Evolutionary conservation across 176 grass and related monocot species (phyloP).

Genomic region (Cocos nucifera): DNA sequence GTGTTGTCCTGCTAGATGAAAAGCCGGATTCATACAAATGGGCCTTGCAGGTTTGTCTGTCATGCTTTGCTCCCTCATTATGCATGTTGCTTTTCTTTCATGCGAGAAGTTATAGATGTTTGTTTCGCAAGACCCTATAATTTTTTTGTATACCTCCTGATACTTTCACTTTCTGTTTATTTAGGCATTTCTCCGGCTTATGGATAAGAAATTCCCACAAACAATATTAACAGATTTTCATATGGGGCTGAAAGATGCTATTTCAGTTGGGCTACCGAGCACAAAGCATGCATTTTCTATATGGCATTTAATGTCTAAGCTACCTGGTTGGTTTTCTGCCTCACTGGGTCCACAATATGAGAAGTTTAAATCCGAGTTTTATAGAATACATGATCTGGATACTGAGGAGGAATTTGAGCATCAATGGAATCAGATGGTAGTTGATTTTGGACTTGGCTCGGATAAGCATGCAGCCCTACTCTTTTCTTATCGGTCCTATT

Average conservation of each 20-base stretch:
- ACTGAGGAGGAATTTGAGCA: conserved; percentile 29
- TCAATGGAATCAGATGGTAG: conserved; percentile 32
- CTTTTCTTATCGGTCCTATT: conserved; percentile 21
- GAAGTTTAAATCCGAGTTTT: conserved; percentile 30
- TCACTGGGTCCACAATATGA: conserved; percentile 30
- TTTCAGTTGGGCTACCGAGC: conserved; percentile 25
- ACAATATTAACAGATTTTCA: conserved; percentile 38
- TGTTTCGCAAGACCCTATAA: no score
- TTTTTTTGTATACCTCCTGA: not conserved
- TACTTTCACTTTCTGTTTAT: not conserved
- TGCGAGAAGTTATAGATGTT: no score
- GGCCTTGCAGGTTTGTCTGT: conserved; percentile 29
- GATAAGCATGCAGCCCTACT: conserved; percentile 35
- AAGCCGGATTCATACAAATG: conserved; percentile 32
- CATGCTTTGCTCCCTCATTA: not conserved
- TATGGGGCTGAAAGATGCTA: conserved; percentile 20
- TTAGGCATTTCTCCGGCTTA: conserved; percentile 38
- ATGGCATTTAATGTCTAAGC: conserved; percentile 28
- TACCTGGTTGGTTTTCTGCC: conserved; percentile 34
- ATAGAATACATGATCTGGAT: conserved; percentile 25
- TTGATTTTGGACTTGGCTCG: conserved; percentile 33
- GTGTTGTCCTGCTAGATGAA: conserved; percentile 38
- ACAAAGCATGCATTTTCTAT: conserved; percentile 37
- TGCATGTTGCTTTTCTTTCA: not conserved
- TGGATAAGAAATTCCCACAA: conserved; percentile 39